These are phyloP conservation scores for Athelia sp. DNA, from an alignment of 1,284 basidiomycete genomes.

Conservation along the genomic window DNA sequence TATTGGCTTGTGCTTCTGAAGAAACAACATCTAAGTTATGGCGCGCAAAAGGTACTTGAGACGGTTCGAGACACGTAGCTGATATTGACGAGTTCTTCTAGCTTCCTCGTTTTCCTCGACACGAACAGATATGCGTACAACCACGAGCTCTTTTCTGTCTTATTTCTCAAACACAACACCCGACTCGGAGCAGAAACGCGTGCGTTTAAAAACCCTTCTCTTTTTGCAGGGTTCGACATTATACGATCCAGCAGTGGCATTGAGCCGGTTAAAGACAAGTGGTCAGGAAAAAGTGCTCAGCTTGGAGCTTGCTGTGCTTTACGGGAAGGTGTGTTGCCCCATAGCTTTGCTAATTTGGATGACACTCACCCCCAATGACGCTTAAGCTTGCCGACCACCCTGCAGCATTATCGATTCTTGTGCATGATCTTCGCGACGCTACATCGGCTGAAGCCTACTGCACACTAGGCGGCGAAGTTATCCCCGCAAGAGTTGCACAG, in stretches of 20 bases:
- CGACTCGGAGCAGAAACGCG: slow-evolving; percentile 66
- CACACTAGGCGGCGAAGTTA: slow-evolving; percentile 65
- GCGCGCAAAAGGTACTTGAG: slow-evolving; percentile 61
- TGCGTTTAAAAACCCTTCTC: slow-evolving; percentile 70
- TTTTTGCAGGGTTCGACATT: slow-evolving; percentile 72
- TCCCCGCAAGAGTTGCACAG: slow-evolving; percentile 57
- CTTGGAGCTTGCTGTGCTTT: slow-evolving; percentile 75
- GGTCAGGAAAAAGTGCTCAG: slow-evolving; percentile 49
- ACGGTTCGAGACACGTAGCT: not conserved
- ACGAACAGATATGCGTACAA: slow-evolving; percentile 15
- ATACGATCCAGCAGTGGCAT: slow-evolving; percentile 55
- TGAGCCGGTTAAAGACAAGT: slow-evolving; percentile 33
- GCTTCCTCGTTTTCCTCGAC: slow-evolving; percentile 48
- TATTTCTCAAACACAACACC: slow-evolving; percentile 69
- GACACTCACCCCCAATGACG: slow-evolving; percentile 8
- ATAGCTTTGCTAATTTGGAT: not conserved
- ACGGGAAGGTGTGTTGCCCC: slow-evolving; percentile 65
- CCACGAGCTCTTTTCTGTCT: slow-evolving; percentile 40
- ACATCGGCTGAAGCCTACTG: slow-evolving; percentile 81
- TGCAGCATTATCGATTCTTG: slow-evolving; percentile 63
- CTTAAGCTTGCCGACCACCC: slow-evolving; percentile 60
- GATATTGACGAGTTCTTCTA: slow-evolving; percentile 12
- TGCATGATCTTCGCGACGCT: slow-evolving; percentile 67
- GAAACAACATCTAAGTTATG: slow-evolving; percentile 57
- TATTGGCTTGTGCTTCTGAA: slow-evolving; percentile 43